These are phyloP conservation scores for Kwoniella pini DNA, from an alignment of 768 basidiomycete genomes.

Conservation along the genomic window DNA sequence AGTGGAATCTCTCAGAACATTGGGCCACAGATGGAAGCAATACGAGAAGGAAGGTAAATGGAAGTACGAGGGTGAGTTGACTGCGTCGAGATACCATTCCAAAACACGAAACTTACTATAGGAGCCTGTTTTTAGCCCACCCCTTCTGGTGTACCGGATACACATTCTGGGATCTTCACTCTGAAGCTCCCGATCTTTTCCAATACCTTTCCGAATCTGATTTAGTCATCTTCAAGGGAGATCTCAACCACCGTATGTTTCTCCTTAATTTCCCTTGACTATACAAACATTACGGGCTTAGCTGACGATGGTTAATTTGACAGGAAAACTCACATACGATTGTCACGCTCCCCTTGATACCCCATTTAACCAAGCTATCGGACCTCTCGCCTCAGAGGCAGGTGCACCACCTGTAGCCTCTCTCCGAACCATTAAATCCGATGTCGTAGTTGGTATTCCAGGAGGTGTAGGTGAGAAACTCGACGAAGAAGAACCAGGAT, in stretches of 20 bases:
- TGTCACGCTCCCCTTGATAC: conserved; percentile 61
- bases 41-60: conserved; percentile 90
- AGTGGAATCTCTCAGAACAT: conserved; percentile 72
- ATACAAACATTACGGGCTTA: too few species aligned
- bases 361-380: conserved; percentile 86
- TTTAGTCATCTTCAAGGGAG: conserved; percentile 90
- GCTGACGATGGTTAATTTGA: background rate
- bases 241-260: conserved; percentile 87
- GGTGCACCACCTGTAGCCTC: conserved; percentile 86
- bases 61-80: conserved; percentile 72
- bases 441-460: conserved; percentile 73
- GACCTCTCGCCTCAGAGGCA: conserved; percentile 82
- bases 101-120: too few species aligned
- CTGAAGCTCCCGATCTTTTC: conserved; percentile 64
- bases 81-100: too few species aligned
- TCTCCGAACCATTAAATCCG: conserved; percentile 89
- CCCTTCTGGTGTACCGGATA: conserved; percentile 75
- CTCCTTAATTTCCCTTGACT: background rate
- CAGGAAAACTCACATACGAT: conserved; percentile 54
- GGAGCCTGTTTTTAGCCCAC: too few species aligned
- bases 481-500: conserved; percentile 84
- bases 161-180: conserved; percentile 63
- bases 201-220: conserved; percentile 85
- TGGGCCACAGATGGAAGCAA: conserved; percentile 90
- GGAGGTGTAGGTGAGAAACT: conserved; percentile 66